These are phyloP conservation scores for Rubus idaeus DNA, from an alignment of 306 rosid species.

Conservation along the genomic window DNA sequence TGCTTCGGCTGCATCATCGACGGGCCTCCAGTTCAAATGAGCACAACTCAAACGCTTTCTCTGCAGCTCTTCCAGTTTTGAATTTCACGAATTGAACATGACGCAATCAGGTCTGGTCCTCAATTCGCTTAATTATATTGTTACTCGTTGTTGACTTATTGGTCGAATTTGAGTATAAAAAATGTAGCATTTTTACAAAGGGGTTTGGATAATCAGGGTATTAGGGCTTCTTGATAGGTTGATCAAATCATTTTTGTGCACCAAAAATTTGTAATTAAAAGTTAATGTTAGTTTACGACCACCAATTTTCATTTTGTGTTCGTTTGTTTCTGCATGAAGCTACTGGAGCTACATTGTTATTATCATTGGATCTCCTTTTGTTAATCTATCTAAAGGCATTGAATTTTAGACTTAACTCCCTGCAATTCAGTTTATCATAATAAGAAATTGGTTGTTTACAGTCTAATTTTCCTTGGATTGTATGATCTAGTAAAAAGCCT, in stretches of 20 bases:
- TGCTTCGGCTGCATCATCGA: background rate
- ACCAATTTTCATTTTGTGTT: background rate
- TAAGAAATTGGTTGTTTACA: background rate
- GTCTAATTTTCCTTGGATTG: background rate
- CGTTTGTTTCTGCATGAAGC: background rate
- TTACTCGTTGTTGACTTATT: background rate
- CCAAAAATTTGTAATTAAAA: background rate
- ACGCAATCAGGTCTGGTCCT: conserved; percentile 41
- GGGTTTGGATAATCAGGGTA: background rate
- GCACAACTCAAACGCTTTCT: conserved; percentile 24
- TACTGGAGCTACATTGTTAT: no score
- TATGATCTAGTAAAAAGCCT: background rate
- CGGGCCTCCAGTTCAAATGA: conserved; percentile 19
- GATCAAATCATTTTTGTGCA: background rate
- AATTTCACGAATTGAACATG: conserved; percentile 29
- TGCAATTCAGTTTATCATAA: background rate
- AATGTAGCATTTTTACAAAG: background rate
- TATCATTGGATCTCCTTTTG: background rate
- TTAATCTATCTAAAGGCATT: background rate
- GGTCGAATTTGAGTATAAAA: background rate
- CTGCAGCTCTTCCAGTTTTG: conserved; percentile 20
- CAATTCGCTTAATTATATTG: background rate
- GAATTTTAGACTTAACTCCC: no score
- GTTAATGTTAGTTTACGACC: background rate
- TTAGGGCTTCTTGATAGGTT: background rate